A percentile compares a stretch with the other conserved stretches of the same genome.
phyloP scores from a whole-genome alignment of 495 filamentous ascomycete genomes.

The Xylaria grammica region DNA sequence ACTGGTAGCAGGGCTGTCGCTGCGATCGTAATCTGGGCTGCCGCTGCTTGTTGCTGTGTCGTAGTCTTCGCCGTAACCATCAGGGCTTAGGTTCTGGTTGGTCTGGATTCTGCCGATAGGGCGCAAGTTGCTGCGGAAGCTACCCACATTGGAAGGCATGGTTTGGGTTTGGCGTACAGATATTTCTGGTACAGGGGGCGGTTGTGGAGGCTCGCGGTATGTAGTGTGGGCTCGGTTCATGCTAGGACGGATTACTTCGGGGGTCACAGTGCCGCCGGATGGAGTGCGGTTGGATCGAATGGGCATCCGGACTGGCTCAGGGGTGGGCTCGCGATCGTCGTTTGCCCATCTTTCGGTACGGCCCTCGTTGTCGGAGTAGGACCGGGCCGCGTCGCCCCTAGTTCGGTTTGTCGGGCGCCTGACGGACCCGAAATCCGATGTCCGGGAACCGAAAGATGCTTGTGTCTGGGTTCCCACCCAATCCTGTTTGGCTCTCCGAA shows the following conservation, averaged over 20 bases:
- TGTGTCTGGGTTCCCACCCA: slow-evolving; percentile 43
- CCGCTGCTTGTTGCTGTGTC: slow-evolving; percentile 66
- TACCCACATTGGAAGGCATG: slow-evolving; percentile 39
- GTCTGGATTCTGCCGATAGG: slow-evolving; percentile 49
- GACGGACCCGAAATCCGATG: slow-evolving; percentile 25
- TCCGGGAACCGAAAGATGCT: slow-evolving; percentile 31
- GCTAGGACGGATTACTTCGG: slow-evolving; percentile 43
- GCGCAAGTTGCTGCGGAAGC: slow-evolving; percentile 47
- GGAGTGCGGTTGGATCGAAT: slow-evolving; percentile 59
- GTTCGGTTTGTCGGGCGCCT: slow-evolving; percentile 43
- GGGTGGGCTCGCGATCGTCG: slow-evolving; percentile 43
- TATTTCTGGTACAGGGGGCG: slow-evolving; percentile 36
- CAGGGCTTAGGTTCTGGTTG: slow-evolving; percentile 60
- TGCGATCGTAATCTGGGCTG: slow-evolving; percentile 64
- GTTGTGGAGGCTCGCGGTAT: slow-evolving; percentile 34
- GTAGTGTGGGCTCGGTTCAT: slow-evolving; percentile 51
- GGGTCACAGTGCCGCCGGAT: slow-evolving; percentile 54
- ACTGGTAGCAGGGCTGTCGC: slow-evolving; percentile 67
- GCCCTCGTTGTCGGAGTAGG: slow-evolving; percentile 47
- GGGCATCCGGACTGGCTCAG: slow-evolving; percentile 60
- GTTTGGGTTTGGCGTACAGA: slow-evolving; percentile 37
- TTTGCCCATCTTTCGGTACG: slow-evolving; percentile 39
- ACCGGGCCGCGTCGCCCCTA: slow-evolving; percentile 54
- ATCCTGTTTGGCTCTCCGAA: slow-evolving; percentile 55
- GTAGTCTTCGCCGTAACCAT: slow-evolving; percentile 68